phyloP scores from a whole-genome alignment of 2,329 filamentous ascomycete genomes.

The Aspergillus ustus region DNA sequence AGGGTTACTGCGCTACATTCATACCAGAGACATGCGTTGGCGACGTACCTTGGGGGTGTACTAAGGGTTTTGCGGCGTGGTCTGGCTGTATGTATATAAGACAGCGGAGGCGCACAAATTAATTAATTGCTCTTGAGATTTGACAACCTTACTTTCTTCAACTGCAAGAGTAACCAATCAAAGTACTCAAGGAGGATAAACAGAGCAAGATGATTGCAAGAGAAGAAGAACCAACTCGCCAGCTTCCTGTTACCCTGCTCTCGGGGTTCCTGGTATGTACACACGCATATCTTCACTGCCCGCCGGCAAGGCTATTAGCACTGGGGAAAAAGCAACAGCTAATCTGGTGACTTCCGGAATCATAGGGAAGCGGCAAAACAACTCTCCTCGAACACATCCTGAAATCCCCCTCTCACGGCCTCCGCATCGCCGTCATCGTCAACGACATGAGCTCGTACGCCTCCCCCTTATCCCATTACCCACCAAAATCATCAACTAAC shows the following conservation, averaged over 20 bases:
- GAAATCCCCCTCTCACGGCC: conserved; percentile 64
- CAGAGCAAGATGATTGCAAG: conserved; percentile 3
- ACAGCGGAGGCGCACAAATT: background rate
- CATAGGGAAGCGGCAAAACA: conserved; percentile 70
- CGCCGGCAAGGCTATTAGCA: too few species aligned
- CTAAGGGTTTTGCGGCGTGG: background rate
- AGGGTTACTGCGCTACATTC: background rate
- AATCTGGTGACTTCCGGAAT: background rate
- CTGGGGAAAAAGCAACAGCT: too few species aligned
- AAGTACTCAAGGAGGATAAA: background rate
- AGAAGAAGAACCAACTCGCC: conserved; percentile 9
- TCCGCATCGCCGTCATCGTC: conserved; percentile 72
- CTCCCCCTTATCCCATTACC: background rate
- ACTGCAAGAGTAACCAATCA: too few species aligned
- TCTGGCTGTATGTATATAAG: background rate
- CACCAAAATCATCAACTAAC: conserved; percentile 44
- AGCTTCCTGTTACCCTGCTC: conserved; percentile 63
- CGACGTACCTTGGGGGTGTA: conserved; percentile 10
- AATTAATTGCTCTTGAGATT: too few species aligned
- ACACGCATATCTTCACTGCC: background rate
- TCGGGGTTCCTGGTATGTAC: conserved; percentile 61
- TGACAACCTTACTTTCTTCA: too few species aligned
- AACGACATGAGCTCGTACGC: conserved; percentile 70
- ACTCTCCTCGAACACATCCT: conserved; percentile 72
- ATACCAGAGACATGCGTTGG: background rate